These are phyloP conservation scores for Sarcodon aspratus DNA, from an alignment of 768 basidiomycete genomes.

Conservation along the genomic window DNA sequence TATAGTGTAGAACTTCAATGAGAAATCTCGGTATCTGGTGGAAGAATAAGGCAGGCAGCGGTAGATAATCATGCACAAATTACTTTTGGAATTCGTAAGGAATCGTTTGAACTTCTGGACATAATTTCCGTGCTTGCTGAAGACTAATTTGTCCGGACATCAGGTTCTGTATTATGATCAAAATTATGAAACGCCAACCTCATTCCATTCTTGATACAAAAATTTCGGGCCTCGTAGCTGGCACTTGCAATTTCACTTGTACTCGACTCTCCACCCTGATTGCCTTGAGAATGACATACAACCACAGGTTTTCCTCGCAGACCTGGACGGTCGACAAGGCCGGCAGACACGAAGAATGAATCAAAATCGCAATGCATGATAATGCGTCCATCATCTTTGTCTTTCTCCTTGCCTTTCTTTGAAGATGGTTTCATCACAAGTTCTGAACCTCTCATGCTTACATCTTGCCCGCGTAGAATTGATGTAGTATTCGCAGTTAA, in stretches of 20 bases:
- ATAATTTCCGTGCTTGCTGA: constrained; percentile 69
- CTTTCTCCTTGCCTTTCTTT: constrained; percentile 41
- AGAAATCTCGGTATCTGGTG: constrained; percentile 70
- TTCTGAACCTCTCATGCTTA: constrained; percentile 41
- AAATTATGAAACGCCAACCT: constrained; percentile 33
- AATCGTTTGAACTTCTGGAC: constrained; percentile 61
- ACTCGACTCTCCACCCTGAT: constrained; percentile 58
- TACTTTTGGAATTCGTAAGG: constrained; percentile 91
- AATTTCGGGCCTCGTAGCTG: constrained; percentile 85
- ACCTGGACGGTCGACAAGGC: constrained; percentile 68
- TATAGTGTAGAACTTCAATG: constrained; percentile 85
- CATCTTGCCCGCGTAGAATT: constrained; percentile 8
- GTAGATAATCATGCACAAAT: constrained; percentile 9
- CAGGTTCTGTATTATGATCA: neutral
- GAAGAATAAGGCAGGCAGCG: constrained; percentile 1
- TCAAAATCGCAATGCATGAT: constrained; percentile 96
- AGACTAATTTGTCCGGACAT: constrained; percentile 32
- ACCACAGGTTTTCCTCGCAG: constrained; percentile 83
- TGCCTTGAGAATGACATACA: constrained; percentile 88
- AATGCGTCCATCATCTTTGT: constrained; percentile 36
- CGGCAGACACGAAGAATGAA: constrained; percentile 94
- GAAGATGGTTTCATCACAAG: constrained; percentile 36
- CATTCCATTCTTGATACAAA: constrained; percentile 92
- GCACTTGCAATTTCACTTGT: constrained; percentile 94
- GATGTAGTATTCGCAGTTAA: neutral